Base-by-base conservation (phyloP, 352 stramenopile species). In the Phytophthora pseudosyringae region DNA sequence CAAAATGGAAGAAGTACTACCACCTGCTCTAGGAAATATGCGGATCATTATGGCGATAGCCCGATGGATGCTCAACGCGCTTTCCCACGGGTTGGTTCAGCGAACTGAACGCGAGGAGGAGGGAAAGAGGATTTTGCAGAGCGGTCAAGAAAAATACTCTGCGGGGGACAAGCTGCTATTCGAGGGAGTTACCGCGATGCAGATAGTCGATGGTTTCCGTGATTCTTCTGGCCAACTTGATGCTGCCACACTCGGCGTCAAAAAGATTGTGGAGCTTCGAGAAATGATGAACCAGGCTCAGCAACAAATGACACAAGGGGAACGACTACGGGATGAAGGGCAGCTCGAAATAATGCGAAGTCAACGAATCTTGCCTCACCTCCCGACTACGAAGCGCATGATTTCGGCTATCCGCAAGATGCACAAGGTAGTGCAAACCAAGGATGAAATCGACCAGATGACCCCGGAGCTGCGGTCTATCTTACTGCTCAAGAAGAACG, bases 391-490 rank as follows among this genome's bases (percentile, higher is more conserved):
- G 3, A 79, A 76, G 39, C 79, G 81, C 43, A 90, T 90, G 81
- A 62, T 87, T 45, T 47, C 67, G 6, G 70, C 78, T 25, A 78
- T 90, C 55, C 70, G 71, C 10, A 69, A 62, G 35, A 81, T 89
- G 57, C 83, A 89, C 72, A 78, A 80, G 29, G 61, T 88, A 12
- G 81, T 88, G 29, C 75, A 88, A 62, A 90, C 78, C 11, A 90
- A 90, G 48, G 79, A 90, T 29, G 83, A 83, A 61, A 90, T 90
- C 38, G 79, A 90, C 55, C 71, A 85, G 44, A 87, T 89, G 79
- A 73, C 71, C 29, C 74, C 71, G 4, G 76, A 88, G 49, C 35
- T 88, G 25, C 71, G 74, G 13, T 70, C 71, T 13, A 75, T 83
- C 32, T 18, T 86, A 7, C 47, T 79, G 8, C 54, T 74, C 46